phyloP scores from a whole-genome alignment of 768 basidiomycete species.

The Phaffia tasmanica region DNA sequence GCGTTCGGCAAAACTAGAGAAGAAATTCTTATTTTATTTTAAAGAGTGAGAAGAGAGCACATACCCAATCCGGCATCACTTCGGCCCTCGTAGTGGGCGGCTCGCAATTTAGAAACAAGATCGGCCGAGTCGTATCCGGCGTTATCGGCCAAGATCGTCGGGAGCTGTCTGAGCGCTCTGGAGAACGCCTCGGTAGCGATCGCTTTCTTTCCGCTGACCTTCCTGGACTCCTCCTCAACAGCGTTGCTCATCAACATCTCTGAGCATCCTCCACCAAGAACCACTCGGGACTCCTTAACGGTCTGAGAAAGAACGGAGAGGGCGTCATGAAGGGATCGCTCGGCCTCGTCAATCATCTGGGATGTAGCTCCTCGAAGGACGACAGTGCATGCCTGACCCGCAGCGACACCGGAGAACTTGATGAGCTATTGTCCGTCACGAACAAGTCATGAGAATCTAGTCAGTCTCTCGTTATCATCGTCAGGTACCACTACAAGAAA shows the following conservation, averaged over 20 bases:
- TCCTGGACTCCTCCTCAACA: constrained; percentile 75
- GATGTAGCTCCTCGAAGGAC: constrained; percentile 93
- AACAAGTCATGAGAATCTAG: not conserved
- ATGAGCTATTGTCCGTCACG: constrained; percentile 55
- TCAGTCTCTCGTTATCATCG: not conserved
- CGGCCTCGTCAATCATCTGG: constrained; percentile 99
- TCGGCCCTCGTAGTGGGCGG: constrained; percentile 85
- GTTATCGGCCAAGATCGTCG: constrained; percentile 92
- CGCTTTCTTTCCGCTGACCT: constrained; percentile 85
- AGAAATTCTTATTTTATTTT: not conserved
- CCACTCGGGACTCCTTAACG: constrained; percentile 87
- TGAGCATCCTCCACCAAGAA: constrained; percentile 91
- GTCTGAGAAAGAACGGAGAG: constrained; percentile 95
- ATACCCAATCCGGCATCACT: constrained; percentile 75
- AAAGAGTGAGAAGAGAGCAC: constrained; percentile 31
- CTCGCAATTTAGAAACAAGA: constrained; percentile 74
- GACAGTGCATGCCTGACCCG: constrained; percentile 94
- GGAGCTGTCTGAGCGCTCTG: constrained; percentile 77
- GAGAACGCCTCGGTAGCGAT: constrained; percentile 88
- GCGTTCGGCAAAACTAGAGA: not conserved
- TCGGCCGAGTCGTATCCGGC: constrained; percentile 97
- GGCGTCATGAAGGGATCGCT: constrained; percentile 92
- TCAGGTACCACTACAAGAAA: not conserved
- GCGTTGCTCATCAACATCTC: constrained; percentile 97
- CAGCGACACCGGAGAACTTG: constrained; percentile 98